Percentiles rank a stretch among this genome's conserved stretches.
These are phyloP conservation scores for Tubosaeta sp. DNA, from an alignment of 768 basidiomycete species.

Conservation along the genomic window DNA sequence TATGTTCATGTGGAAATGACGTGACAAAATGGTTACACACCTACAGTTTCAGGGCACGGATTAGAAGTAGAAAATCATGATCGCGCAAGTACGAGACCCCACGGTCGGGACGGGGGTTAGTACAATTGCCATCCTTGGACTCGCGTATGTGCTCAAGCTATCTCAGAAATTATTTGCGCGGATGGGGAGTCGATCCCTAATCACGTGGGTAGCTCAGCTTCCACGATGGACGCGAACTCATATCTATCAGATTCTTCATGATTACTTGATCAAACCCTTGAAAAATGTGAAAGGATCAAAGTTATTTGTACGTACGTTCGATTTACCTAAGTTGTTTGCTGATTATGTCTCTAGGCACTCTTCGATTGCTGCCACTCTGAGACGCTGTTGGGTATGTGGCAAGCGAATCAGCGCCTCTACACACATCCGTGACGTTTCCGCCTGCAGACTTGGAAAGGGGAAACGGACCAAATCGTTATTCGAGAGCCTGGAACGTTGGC, in stretches of 20 bases:
- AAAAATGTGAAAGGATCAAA: conserved; percentile 14
- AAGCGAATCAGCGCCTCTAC: not conserved
- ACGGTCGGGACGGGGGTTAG: conserved; percentile 47
- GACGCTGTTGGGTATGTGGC: conserved; percentile 18
- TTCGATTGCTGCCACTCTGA: conserved; percentile 32
- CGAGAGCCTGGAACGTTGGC: conserved; percentile 13
- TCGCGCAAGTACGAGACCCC: conserved; percentile 37
- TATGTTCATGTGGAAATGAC: too few relatives aligned
- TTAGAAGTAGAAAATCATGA: conserved; percentile 18
- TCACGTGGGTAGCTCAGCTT: conserved; percentile 10
- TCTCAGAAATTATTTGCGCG: conserved; percentile 19
- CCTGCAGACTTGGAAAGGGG: conserved; percentile 18
- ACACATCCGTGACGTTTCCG: not conserved
- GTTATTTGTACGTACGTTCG: conserved; percentile 14
- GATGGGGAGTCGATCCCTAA: conserved; percentile 21
- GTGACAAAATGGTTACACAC: not conserved
- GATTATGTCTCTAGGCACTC: conserved; percentile 16
- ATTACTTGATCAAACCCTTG: conserved; percentile 17
- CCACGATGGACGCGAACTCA: not conserved
- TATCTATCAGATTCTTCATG: conserved; percentile 16
- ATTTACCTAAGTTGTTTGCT: not conserved
- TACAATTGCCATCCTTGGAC: not conserved
- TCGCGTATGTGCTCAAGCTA: not conserved
- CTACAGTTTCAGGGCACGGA: conserved; percentile 21
- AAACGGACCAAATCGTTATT: conserved; percentile 10